Evolutionary conservation across 1,284 basidiomycete genomes (phyloP).

Genomic region (Microbotryomycetes sp.): DNA sequence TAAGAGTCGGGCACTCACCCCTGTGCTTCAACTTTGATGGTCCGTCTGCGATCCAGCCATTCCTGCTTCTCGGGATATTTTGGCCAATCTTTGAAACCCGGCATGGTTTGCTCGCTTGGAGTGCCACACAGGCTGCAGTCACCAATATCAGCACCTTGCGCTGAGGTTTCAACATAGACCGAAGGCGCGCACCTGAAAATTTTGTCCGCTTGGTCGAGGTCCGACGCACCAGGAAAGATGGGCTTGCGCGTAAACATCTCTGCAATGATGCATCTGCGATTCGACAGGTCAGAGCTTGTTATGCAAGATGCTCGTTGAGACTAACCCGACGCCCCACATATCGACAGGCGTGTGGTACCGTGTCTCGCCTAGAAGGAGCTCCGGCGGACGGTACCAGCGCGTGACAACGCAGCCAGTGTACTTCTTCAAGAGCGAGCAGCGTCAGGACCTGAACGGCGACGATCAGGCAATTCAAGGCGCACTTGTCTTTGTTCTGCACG

Average conservation of each 20-base stretch:
- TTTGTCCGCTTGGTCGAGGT: slow-evolving; percentile 81
- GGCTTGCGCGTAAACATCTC: slow-evolving; percentile 90
- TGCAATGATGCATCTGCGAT: slow-evolving; percentile 72
- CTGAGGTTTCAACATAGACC: background rate
- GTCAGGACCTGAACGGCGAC: background rate
- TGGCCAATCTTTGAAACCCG: slow-evolving; percentile 1
- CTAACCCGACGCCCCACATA: slow-evolving; percentile 94
- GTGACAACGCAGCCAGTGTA: slow-evolving; percentile 99
- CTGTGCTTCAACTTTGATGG: background rate
- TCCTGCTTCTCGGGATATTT: background rate
- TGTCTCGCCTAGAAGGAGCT: slow-evolving; percentile 79
- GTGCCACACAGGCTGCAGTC: slow-evolving; percentile 15
- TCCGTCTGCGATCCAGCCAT: slow-evolving; percentile 1
- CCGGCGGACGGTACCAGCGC: slow-evolving; percentile 94
- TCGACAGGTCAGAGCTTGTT: background rate
- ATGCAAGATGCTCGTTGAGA: slow-evolving; percentile 26
- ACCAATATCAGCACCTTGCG: background rate
- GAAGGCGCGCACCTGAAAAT: slow-evolving; percentile 77
- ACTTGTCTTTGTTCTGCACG: slow-evolving; percentile 25
- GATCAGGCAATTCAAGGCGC: background rate
- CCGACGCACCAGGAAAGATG: slow-evolving; percentile 78
- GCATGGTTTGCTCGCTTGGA: slow-evolving; percentile 16
- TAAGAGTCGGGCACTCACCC: slow-evolving; percentile 3
- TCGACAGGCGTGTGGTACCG: slow-evolving; percentile 90
- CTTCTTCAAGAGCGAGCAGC: slow-evolving; percentile 35